Conservation (phyloP, 2,329 filamentous ascomycete genomes). For the Colletotrichum sp. region DNA sequence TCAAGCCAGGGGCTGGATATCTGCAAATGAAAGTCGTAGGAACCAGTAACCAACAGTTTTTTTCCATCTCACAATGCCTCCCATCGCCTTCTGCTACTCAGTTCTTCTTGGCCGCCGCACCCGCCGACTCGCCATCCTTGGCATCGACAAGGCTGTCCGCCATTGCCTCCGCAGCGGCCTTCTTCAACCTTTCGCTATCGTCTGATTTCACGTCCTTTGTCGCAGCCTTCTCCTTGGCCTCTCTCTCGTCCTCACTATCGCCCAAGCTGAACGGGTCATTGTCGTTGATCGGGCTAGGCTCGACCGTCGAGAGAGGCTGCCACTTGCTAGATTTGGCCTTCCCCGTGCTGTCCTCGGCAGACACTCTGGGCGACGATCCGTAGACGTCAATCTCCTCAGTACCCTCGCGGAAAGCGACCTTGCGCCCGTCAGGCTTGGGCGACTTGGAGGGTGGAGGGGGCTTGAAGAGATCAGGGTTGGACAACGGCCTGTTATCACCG, state of each 20-base stretch:
- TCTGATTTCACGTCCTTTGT: conserved; percentile 56
- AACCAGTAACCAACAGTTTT: neutral
- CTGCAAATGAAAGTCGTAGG: conserved; percentile 19
- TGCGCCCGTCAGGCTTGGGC: conserved; percentile 55
- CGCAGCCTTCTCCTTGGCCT: conserved; percentile 68
- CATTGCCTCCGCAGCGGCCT: conserved; percentile 68
- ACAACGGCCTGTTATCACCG: conserved; percentile 60
- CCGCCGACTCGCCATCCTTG: conserved; percentile 37
- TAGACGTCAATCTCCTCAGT: conserved; percentile 85
- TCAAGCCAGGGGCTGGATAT: conserved; percentile 15
- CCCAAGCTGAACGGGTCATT: conserved; percentile 97
- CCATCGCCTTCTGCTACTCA: conserved; percentile 21
- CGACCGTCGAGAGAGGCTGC: conserved; percentile 89
- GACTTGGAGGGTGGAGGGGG: conserved; percentile 60
- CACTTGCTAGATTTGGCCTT: conserved; percentile 85
- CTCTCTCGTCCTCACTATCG: conserved; percentile 92
- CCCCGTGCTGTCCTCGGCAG: conserved; percentile 53
- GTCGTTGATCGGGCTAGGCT: conserved; percentile 65
- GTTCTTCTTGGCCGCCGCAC: conserved; percentile 37
- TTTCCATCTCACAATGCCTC: neutral
- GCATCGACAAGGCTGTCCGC: conserved; percentile 56
- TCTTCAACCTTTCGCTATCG: conserved; percentile 67
- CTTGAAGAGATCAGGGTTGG: conserved; percentile 84
- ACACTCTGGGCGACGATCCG: conserved; percentile 63
- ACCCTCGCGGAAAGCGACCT: conserved; percentile 63